Evolutionary conservation across 1,139 yeast genomes (phyloP), one percentile per base, ranked within the genome.

Genomic region (Yamadazyma oceani): DNA sequence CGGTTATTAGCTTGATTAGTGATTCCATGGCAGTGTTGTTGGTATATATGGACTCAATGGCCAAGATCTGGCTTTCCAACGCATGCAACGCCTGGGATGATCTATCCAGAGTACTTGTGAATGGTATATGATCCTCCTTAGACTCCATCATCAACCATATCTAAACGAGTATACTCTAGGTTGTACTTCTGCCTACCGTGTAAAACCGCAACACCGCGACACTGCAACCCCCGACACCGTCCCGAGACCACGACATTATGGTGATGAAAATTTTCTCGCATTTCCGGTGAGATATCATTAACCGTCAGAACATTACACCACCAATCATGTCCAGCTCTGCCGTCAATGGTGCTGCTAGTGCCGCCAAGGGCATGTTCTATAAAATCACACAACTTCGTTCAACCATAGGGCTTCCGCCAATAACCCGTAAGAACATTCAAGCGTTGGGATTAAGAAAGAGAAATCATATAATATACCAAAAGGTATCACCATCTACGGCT

Each of bases 371-470:
- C 31, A 43, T 56, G 54, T 63, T 50, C 67, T 71, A 70, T 53
- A 81, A 85, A 64, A 79, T 90, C 45, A 82, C 89, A 16, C 90
- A 88, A 54, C 66, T 75, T 37, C 77, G 95, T 55, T 88, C 97
- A 3, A 75, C 86, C 15, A 89, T 92, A 47, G 97, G 96, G 1
- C 72, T 88, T 56, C 95, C 96, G 16, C 78, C 82, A 40, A 65
- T 73, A 26, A 74, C 77, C 39, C 78, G 84, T 47, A 76, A 77
- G 45, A 81, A 89, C 17, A 78, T 88, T 33, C 64, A 72, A 42
- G 76, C 88, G 3, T 69, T 92, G 44, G 97, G 97, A 0, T 78
- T 92, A 42, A 75, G 72, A 40, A 82, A 75, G 54, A 79, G 94
- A 52, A 85, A 89, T 40, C 82, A 83, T 32, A 76, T 82, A 1